Base-by-base conservation (phyloP, 352 stramenopile genomes). In the Blastocystis sp. region DNA sequence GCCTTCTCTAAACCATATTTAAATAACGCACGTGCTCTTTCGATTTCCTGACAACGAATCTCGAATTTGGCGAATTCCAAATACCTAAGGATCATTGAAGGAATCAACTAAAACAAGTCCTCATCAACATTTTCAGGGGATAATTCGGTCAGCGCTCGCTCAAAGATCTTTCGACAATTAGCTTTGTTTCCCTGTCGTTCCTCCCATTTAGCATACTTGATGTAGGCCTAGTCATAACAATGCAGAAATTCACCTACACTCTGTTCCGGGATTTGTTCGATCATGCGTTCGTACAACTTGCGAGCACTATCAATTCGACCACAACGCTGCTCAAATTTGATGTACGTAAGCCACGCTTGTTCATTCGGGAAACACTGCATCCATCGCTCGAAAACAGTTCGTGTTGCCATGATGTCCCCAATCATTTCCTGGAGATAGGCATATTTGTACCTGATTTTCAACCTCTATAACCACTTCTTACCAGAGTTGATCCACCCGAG, bases 371-470 rank as follows among this genome's bases (percentile, higher is more conserved):
- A 95, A 96, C 96, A 99, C 90, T 96, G 92, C 94, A 97, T 97
- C 94, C 95, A 97, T 78, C 97, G 93, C 92, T 99, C 96, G 91
- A 99, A 99, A 1, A 99, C 94, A 0, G 94, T 93, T 4, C 97
- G 92, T 69, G 95, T 96, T 77, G 95, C 96, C 79, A 94, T 93
- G 24, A 98, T 91, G 89, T 98, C 96, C 77, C 96, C 95, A 62
- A 98, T 92, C 94, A 98, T 98, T 92, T 99, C 97, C 92, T 99
- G 97, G 95, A 99, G 98, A 92, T 98, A 99, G 48, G 95, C 95
- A 91, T 99, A 99, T 91, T 99, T 99, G 94, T 99, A 99, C 78
- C 78, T 89, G 19, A 19, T 24, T 24, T 62, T 48, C 40, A 48
- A 9, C 2, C 40, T n/a, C 40, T 48, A 2, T 9, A 48, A 48